Conservation (phyloP, 2,329 filamentous ascomycete species). For the Colletotrichum tabaci region DNA sequence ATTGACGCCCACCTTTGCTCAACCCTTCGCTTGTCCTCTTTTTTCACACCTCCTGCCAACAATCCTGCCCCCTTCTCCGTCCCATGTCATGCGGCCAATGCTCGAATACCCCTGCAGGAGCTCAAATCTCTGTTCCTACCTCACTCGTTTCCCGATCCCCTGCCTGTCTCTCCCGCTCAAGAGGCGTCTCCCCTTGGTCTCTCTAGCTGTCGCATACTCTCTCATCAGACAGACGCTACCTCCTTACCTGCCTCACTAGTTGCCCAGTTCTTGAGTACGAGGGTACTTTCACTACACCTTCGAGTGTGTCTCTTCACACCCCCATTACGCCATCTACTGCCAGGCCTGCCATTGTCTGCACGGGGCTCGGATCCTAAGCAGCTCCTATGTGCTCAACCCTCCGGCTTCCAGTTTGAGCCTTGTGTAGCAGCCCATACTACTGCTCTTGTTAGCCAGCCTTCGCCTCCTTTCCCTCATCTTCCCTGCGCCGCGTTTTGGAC, state of each 20-base stretch:
- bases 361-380: conserved; percentile 36
- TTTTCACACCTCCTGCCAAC: background rate
- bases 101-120: conserved; percentile 12
- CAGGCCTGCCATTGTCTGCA: conserved; percentile 18
- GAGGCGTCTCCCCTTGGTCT: conserved; percentile 19
- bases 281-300: background rate
- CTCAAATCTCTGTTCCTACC: conserved; percentile 12
- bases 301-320: background rate
- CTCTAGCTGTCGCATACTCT: conserved; percentile 22
- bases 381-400: conserved; percentile 21
- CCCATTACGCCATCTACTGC: background rate
- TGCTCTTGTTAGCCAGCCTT: conserved; percentile 48
- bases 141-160: conserved; percentile 8
- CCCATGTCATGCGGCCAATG: conserved; percentile 2
- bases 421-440: background rate
- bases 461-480: conserved; percentile 45
- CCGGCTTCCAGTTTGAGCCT: conserved; percentile 30
- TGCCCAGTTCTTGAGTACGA: background rate
- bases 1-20: conserved; percentile 23
- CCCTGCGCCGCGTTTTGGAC: conserved; percentile 58
- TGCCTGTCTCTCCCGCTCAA: background rate
- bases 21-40: background rate
- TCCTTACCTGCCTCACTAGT: too few species aligned
- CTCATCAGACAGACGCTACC: conserved; percentile 25
- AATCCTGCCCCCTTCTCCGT: conserved; percentile 15